phyloP scores from a whole-genome alignment of 192 early-diverging fungal species.

The Anaeromyces robustus region DNA sequence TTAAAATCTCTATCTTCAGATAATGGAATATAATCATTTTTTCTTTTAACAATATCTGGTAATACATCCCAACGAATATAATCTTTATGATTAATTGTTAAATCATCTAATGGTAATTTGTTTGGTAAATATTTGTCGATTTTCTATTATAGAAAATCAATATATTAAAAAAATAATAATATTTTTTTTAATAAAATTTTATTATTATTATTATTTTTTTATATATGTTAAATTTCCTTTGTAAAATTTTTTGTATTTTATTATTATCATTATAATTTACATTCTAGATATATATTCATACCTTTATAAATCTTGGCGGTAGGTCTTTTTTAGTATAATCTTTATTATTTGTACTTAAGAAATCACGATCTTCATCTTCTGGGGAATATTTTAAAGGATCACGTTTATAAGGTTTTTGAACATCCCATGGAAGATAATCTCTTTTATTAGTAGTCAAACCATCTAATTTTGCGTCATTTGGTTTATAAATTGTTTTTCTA shows the following conservation, averaged over 20 bases:
- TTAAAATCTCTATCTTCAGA: background rate
- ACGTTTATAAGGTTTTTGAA: background rate
- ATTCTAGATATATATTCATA: too few species aligned
- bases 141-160: background rate
- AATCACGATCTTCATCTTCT: background rate
- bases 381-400: background rate
- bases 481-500: background rate
- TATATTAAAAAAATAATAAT: too few species aligned
- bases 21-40: background rate
- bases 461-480: background rate
- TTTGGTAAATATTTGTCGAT: background rate
- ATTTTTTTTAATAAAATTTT: too few species aligned
- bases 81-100: background rate
- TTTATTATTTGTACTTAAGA: background rate
- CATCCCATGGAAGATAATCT: background rate
- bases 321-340: background rate
- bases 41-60: background rate
- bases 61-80: background rate
- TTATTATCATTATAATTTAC: too few species aligned
- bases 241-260: too few species aligned
- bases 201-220: too few species aligned
- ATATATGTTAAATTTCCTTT: too few species aligned
- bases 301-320: background rate
- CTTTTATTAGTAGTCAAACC: background rate
- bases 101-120: background rate